These are phyloP conservation scores for Hymenoscyphus repandus DNA, from an alignment of 2,329 filamentous ascomycete species.

Conservation along the genomic window DNA sequence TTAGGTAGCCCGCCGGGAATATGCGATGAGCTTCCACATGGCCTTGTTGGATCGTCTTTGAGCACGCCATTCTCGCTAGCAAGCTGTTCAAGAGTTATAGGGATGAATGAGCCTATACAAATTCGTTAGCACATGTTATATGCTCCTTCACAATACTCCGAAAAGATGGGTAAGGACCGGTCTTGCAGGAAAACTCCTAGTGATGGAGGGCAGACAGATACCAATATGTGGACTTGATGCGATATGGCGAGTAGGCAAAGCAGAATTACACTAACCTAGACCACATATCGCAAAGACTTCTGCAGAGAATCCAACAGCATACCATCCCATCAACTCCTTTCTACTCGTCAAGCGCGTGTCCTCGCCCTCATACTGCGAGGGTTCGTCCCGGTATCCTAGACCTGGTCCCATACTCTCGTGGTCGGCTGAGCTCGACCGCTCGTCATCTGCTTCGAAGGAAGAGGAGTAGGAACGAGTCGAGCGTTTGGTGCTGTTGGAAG, in stretches of 20 bases:
- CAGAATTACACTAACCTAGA: slow-evolving; percentile 52
- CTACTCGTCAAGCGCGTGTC: slow-evolving; percentile 82
- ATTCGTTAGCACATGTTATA: slow-evolving; percentile 14
- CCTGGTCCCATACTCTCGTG: slow-evolving; percentile 32
- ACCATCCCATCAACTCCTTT: slow-evolving; percentile 90
- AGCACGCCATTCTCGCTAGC: slow-evolving; percentile 89
- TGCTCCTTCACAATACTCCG: neutral
- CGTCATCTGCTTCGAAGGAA: slow-evolving; percentile 67
- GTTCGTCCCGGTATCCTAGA: slow-evolving; percentile 27
- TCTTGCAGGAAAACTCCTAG: no score
- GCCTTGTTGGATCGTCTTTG: slow-evolving; percentile 66
- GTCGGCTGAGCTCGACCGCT: slow-evolving; percentile 44
- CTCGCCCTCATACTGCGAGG: slow-evolving; percentile 66
- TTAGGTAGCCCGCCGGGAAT: slow-evolving; percentile 15
- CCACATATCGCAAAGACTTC: slow-evolving; percentile 96
- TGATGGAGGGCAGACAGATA: neutral
- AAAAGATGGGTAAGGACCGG: no score
- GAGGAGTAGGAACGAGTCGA: slow-evolving; percentile 53
- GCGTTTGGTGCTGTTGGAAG: slow-evolving; percentile 39
- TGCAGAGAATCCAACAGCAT: slow-evolving; percentile 91
- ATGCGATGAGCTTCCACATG: slow-evolving; percentile 46
- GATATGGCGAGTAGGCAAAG: neutral
- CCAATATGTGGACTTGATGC: neutral
- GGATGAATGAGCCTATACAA: slow-evolving; percentile 77
- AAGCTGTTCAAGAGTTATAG: slow-evolving; percentile 89